Evolutionary conservation across 83 land plant genomes (phyloP), one percentile per base, ranked within the genome.

Genomic region (Isoetes engelmannii): DNA sequence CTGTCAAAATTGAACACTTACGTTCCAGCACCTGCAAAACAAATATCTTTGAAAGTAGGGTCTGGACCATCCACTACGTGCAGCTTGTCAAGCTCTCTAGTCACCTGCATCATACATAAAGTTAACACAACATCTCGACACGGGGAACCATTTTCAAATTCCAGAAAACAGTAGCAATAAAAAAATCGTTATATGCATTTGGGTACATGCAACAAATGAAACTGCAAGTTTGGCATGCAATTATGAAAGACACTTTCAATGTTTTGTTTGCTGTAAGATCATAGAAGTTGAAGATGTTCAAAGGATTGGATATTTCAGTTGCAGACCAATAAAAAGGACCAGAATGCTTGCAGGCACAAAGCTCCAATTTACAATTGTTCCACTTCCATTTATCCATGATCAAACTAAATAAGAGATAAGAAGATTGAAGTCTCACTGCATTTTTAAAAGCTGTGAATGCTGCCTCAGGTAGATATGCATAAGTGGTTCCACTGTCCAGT

Each of bases 401-500:
- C 37, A 71, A 15, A 72, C 7, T 50, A 5, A 53, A 2, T 20
- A 50, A 67, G 59, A 48, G 28, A 6, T 7, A 45, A 5, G 5
- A 45, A 70, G 37, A 74, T 51, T 47, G 43, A 10, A 53, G 69
- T 55, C 92, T 86, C 81, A 94, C 99, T 58, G 97, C 83, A 68
- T 76, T 79, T 68, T 63, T 83, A 63, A 94, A 87, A 48, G 83
- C 88, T 45, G 62, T 49, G 82, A 84, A 94, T 59, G 99, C 99
- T 43, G 48, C 48, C 46, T 79, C 80, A 50, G 99, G 99, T 45
- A 94, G 78, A 72, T 94, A 94, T 45, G 97, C 99, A 81, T 94
- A 90, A 49, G 99, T 94, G 4, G 99, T 94, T 45, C 99, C 99
- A 83, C 99, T 94, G 72, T 94, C 99, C 76, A 94, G 54, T 17